Evolutionary conservation across 2,329 filamentous ascomycete genomes (phyloP), one percentile per base, ranked within the genome.

Genomic region (Plenodomus lindquistii): DNA sequence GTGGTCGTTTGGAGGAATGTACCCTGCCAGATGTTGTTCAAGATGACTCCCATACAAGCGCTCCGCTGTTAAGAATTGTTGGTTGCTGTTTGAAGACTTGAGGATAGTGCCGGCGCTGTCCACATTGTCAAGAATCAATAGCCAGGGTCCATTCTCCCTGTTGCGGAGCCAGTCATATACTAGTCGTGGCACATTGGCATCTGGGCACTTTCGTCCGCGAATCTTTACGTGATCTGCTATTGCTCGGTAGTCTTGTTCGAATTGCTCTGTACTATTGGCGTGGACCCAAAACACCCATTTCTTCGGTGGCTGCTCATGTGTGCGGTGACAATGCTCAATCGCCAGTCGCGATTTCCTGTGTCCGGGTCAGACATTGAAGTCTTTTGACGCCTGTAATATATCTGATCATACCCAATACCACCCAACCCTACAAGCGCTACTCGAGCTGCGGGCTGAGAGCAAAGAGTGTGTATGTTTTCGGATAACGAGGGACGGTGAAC

Each of bases 101-200:
- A n/a, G n/a, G n/a, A n/a, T n/a, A n/a, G n/a, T n/a, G n/a, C n/a
- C n/a, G n/a, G n/a, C n/a, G n/a, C n/a, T n/a, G 36, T 58, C 55
- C 35, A 50, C 55, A 37, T 55, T 58, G 47, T 58, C 52, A 16
- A 58, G 44, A 41, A 58, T 50, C 44, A 58, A 47, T n/a, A 55
- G 42, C 55, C 50, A 58, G 21, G n/a, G 52, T 34, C 52, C 52
- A 35, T 52, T 58, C 44, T 19, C 21, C 40, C 17, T 31, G 42
- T 56, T 45, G 31, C 29, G 39, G 37, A 58, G 46, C 55, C 50
- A 58, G 37, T 15, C 50, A 36, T 50, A 37, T 6, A 59, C 50
- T 10, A 54, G 44, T 45, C 44, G 42, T 31, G 54, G 41, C 13
- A 59, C 20, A 40, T 56, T 27, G 17, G 38, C 40, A 31, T 49